Percentiles rank a stretch among this genome's conserved stretches.
Evolutionary conservation across 2,329 filamentous ascomycete genomes (phyloP).

Genomic region (Ophioceras dolichostomum): DNA sequence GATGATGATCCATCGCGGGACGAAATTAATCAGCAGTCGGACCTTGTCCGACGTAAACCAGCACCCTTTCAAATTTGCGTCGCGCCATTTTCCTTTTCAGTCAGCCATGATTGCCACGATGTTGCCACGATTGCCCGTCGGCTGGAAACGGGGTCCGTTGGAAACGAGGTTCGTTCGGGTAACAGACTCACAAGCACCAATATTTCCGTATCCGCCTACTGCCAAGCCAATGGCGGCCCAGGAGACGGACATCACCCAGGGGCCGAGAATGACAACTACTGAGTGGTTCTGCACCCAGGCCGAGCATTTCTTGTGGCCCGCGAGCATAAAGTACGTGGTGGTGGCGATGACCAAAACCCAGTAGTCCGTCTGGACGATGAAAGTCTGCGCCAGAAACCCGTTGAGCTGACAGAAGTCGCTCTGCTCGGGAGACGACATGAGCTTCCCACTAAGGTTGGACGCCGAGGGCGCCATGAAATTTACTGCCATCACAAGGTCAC

Average conservation of each 20-base stretch:
- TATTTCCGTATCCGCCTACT: conserved; percentile 18
- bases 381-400: conserved; percentile 27
- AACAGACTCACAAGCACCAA: conserved; percentile 11
- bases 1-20: conserved; percentile 28
- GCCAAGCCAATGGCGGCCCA: conserved; percentile 21
- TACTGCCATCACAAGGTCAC: conserved; percentile 25
- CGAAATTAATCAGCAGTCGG: conserved; percentile 26
- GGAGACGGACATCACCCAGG: conserved; percentile 21
- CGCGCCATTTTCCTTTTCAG: no score
- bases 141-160: no score
- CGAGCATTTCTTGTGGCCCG: conserved; percentile 20
- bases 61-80: conserved; percentile 20
- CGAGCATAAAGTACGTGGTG: conserved; percentile 26
- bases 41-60: conserved; percentile 26
- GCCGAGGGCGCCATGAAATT: conserved; percentile 25
- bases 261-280: conserved; percentile 18
- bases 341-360: conserved; percentile 28
- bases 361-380: conserved; percentile 30
- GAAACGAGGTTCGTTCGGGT: not conserved
- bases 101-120: no score
- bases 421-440: conserved; percentile 15
- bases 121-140: no score
- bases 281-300: conserved; percentile 23
- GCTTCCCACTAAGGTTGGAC: conserved; percentile 18
- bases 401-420: conserved; percentile 24